A percentile compares a stretch with the other conserved stretches of the same genome.
Evolutionary conservation across 2,329 filamentous ascomycete species (phyloP).

Genomic region (Phyllosticta citrichinensis): DNA sequence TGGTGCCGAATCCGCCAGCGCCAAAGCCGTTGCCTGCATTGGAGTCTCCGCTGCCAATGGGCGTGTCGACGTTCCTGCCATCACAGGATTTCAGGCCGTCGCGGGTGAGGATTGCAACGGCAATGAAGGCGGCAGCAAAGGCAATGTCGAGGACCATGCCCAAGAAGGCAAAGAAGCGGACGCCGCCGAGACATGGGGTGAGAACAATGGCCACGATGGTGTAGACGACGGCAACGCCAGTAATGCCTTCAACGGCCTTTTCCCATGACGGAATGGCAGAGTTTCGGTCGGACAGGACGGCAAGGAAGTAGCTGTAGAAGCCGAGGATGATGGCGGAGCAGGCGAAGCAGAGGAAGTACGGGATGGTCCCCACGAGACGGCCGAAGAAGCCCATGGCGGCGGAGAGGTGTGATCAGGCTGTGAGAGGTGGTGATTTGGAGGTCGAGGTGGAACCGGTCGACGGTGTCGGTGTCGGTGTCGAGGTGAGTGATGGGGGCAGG

Average conservation of each 20-base stretch:
- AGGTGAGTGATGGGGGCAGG: not conserved
- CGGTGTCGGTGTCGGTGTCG: not conserved
- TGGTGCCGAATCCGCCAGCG: constrained; percentile 30
- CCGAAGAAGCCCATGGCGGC: constrained; percentile 27
- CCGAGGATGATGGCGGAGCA: constrained; percentile 64
- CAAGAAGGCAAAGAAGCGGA: constrained; percentile 60
- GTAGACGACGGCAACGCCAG: constrained; percentile 67
- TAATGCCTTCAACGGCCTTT: constrained; percentile 61
- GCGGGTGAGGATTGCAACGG: constrained; percentile 66
- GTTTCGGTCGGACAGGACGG: constrained; percentile 56
- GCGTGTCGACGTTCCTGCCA: constrained; percentile 51
- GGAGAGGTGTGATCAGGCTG: not conserved
- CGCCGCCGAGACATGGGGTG: constrained; percentile 70
- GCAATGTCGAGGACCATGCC: constrained; percentile 66
- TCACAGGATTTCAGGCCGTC: constrained; percentile 58
- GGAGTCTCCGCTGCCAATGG: constrained; percentile 56
- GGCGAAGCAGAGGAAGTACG: constrained; percentile 65
- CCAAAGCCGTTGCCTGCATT: constrained; percentile 40
- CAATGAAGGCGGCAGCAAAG: constrained; percentile 70
- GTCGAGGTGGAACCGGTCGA: not conserved
- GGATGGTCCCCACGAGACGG: constrained; percentile 57
- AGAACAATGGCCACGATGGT: constrained; percentile 60
- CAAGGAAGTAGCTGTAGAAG: constrained; percentile 74
- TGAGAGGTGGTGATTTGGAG: not conserved
- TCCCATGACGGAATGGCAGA: constrained; percentile 53